These are phyloP conservation scores for Podaxis sp. DNA, from an alignment of 768 basidiomycete species.

Conservation along the genomic window DNA sequence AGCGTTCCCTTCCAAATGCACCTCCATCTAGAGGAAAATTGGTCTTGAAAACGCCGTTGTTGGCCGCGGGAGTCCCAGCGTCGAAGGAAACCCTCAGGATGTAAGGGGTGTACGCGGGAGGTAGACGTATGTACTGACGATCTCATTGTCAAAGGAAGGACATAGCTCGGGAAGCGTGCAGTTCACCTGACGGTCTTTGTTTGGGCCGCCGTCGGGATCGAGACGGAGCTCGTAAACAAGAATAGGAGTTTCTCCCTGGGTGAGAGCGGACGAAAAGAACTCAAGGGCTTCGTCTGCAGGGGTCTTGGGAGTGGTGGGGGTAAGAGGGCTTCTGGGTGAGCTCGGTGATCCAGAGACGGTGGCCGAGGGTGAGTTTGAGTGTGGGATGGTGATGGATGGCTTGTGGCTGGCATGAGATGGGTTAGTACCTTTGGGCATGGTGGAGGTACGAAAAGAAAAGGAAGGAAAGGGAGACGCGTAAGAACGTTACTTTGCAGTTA, in stretches of 20 bases:
- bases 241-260: slow-evolving; percentile 57
- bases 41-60: slow-evolving; percentile 90
- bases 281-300: slow-evolving; percentile 91
- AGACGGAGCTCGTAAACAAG: slow-evolving; percentile 83
- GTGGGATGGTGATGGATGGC: slow-evolving; percentile 27
- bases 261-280: slow-evolving; percentile 66
- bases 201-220: slow-evolving; percentile 88
- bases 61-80: slow-evolving; percentile 86
- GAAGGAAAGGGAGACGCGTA: slow-evolving; percentile 8
- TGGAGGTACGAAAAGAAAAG: slow-evolving; percentile 11
- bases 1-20: slow-evolving; percentile 69
- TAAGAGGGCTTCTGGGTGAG: slow-evolving; percentile 15
- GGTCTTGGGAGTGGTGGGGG: slow-evolving; percentile 67
- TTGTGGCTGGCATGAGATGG: slow-evolving; percentile 20
- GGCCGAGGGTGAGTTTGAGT: slow-evolving; percentile 9
- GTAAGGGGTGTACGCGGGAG: slow-evolving; percentile 86
- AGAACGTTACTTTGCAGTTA: background rate
- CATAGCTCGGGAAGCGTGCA: background rate
- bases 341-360: background rate
- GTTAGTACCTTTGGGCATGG: slow-evolving; percentile 22
- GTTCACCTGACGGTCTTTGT: slow-evolving; percentile 77
- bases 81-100: slow-evolving; percentile 88
- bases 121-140: slow-evolving; percentile 83
- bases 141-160: slow-evolving; percentile 10
- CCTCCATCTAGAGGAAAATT: slow-evolving; percentile 97